These are phyloP conservation scores for Mortierella sp. DNA, from an alignment of 371 early-diverging fungal species.

Conservation along the genomic window DNA sequence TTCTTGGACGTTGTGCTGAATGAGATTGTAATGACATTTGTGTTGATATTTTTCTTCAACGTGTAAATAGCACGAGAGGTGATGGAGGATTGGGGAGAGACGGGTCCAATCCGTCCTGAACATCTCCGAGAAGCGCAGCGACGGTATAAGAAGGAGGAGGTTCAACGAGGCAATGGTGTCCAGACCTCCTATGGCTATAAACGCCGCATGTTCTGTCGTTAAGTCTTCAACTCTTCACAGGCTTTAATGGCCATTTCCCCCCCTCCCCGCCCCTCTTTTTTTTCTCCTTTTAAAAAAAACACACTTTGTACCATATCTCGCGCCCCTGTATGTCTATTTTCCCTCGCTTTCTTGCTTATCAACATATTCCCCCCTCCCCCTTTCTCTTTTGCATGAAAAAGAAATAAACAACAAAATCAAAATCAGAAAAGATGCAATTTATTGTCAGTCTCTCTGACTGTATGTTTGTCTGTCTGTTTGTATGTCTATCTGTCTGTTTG, in stretches of 20 bases:
- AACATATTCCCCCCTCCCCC: background rate
- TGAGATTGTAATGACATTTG: background rate
- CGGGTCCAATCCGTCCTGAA: constrained; percentile 81
- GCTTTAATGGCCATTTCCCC: background rate
- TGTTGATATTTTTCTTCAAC: background rate
- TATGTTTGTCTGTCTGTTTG: background rate
- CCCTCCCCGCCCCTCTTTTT: background rate
- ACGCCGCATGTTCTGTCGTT: constrained; percentile 47
- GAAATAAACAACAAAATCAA: background rate
- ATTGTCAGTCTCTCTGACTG: background rate
- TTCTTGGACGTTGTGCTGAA: too few relatives aligned
- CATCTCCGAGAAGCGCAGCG: constrained; percentile 94
- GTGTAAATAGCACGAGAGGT: constrained; percentile 69
- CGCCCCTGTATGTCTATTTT: background rate
- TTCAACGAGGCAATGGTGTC: constrained; percentile 33
- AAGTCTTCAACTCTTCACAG: background rate
- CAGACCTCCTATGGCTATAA: constrained; percentile 39
- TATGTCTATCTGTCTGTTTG: background rate
- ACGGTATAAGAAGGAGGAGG: constrained; percentile 69
- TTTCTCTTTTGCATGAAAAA: background rate
- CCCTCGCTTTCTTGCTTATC: background rate
- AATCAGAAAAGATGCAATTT: background rate
- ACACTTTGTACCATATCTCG: background rate
- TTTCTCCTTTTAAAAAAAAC: background rate
- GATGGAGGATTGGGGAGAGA: constrained; percentile 79